phyloP scores from a whole-genome alignment of 345 rosid species.

The Mallotus nudiflorus region DNA sequence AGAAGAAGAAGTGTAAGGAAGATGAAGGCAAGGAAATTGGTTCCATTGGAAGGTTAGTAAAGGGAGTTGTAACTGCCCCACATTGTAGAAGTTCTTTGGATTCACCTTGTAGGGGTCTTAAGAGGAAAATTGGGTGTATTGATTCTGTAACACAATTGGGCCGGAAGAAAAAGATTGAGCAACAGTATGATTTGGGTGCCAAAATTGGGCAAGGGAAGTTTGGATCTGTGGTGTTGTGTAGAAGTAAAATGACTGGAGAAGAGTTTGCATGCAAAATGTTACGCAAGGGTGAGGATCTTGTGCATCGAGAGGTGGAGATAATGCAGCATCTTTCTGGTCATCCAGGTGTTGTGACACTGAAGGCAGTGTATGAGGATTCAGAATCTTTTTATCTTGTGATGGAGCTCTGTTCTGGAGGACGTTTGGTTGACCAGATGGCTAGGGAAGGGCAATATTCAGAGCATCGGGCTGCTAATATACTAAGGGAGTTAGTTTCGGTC shows the following conservation, averaged over 20 bases:
- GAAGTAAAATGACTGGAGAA: slow-evolving; percentile 17
- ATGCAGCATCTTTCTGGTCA: slow-evolving; percentile 28
- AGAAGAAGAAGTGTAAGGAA: slow-evolving; percentile 18
- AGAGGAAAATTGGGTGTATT: slow-evolving; percentile 23
- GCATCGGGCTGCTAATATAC: slow-evolving; percentile 13
- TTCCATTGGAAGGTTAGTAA: slow-evolving; percentile 8
- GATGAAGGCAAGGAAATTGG: slow-evolving; percentile 6
- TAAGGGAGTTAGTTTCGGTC: slow-evolving; percentile 9
- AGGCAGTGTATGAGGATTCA: slow-evolving; percentile 15
- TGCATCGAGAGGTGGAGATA: slow-evolving; percentile 22
- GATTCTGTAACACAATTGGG: slow-evolving; percentile 12
- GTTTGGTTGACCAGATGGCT: slow-evolving; percentile 20
- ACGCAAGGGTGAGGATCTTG: slow-evolving; percentile 17
- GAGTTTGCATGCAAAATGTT: slow-evolving; percentile 24
- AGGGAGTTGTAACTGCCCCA: slow-evolving; percentile 16
- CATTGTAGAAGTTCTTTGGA: slow-evolving; percentile 10
- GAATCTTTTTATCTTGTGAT: slow-evolving; percentile 20
- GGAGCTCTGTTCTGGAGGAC: slow-evolving; percentile 19
- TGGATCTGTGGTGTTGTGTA: slow-evolving; percentile 21
- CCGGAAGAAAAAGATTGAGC: slow-evolving; percentile 17
- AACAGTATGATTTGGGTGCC: slow-evolving; percentile 20
- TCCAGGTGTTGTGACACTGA: slow-evolving; percentile 23
- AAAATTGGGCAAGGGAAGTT: slow-evolving; percentile 16
- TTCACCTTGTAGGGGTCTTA: slow-evolving; percentile 19
- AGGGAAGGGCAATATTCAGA: slow-evolving; percentile 15